Base-by-base conservation (phyloP, 73 alveolate species). In the Paraurostyla sp. region DNA sequence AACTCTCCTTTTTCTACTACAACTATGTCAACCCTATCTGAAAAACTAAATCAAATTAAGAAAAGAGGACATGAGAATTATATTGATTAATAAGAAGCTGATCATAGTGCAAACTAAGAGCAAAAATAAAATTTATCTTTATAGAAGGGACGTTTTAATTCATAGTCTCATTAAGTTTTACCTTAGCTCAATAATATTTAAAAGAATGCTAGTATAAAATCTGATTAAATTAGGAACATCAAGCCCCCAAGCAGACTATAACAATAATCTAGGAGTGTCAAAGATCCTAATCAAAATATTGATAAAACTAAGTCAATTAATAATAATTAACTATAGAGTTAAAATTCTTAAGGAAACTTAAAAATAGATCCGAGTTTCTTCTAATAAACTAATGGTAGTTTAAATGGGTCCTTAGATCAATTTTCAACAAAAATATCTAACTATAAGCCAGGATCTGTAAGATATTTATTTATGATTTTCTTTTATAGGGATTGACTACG, bases 11-110 rank as follows among this genome's bases (percentile, higher is more conserved):
- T 45, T 36, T 32, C 86, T 23, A 29, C 65, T 18, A 46, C 86
- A 13, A 73, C 86, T 4, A 73, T 73, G 86, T 73, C 86, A 7
- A 43, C 86, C 6, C 20, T 49, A n/a, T 73, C 86, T 11, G 86
- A 73, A 43, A 73, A 46, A 48, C 35, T 73, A 46, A 11, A 73
- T 22, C 27, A 43, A 9, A 13, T 73, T 11, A 73, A 73, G 27
- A 16, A 18, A 9, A 73, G 46, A 73, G 86, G 46, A 23, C n/a
- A 43, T 3, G 65, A 48, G 6, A 48, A 42, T 25, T 32, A 73
- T 48, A 32, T 50, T 13, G 86, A 73, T 25, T 2, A 48, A 46
- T 15, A 18, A 13, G 46, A 16, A 4, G 29, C 86, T 18, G 51
- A 18, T 13, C 30, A 9, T 48, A 48, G 86, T 16, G n/a, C n/a